Conservation (phyloP, 345 rosid genomes). For the Cochlearia excelsa region DNA sequence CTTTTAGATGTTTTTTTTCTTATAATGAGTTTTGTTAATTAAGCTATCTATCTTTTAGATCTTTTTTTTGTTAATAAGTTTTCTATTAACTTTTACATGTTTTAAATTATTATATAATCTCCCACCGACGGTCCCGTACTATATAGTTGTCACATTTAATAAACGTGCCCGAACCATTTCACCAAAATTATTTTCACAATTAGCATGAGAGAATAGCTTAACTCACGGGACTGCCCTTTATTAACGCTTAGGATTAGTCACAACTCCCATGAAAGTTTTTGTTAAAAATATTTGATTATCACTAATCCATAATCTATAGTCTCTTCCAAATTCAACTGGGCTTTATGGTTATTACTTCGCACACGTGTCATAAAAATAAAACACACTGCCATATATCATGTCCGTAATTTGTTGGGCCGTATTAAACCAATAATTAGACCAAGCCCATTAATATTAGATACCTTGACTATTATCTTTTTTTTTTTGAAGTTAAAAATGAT, state of each 20-base stretch:
- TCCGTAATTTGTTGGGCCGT: slow-evolving; percentile 3
- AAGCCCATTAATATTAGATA: background rate
- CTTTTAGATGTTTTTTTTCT: no score
- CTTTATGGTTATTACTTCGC: background rate
- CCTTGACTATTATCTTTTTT: no score
- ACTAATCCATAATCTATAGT: no score
- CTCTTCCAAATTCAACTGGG: no score
- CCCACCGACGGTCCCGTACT: slow-evolving; percentile 30
- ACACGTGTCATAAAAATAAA: background rate
- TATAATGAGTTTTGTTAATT: no score
- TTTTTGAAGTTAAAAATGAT: no score
- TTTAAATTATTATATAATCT: slow-evolving; percentile 14
- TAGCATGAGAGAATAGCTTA: background rate
- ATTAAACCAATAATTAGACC: background rate
- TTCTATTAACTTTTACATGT: background rate
- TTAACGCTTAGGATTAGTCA: background rate
- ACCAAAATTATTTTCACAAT: background rate
- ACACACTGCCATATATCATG: background rate
- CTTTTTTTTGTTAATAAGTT: no score
- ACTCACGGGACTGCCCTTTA: background rate
- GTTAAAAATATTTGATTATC: no score
- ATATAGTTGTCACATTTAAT: background rate
- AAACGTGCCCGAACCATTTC: slow-evolving; percentile 23
- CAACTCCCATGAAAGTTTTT: no score
- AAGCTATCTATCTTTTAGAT: no score